These are phyloP conservation scores for Fusarium austroafricanum DNA, from an alignment of 2,329 filamentous ascomycete species.

Conservation along the genomic window DNA sequence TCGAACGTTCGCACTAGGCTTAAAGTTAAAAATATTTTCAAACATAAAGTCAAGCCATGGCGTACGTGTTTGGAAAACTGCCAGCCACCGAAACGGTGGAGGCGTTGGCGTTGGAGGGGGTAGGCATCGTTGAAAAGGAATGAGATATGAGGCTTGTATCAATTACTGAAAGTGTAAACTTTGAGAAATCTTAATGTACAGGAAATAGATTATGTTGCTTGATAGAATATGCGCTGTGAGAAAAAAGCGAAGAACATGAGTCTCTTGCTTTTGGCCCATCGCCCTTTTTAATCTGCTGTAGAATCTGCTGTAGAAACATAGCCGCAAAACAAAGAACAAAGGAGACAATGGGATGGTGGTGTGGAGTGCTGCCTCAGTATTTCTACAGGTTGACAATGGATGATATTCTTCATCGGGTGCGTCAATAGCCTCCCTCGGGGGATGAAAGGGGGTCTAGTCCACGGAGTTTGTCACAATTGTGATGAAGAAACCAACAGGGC, in stretches of 20 bases:
- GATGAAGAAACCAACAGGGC: not conserved
- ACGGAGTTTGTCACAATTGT: not conserved
- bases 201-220: not conserved
- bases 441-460: not conserved
- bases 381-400: not conserved
- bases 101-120: not conserved
- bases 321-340: not conserved
- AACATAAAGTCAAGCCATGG: not conserved
- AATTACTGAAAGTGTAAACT: not conserved
- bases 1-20: not conserved
- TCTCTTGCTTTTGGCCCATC: not conserved
- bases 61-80: not conserved
- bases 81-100: conserved; percentile 3
- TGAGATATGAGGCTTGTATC: not conserved
- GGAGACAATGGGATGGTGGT: not conserved
- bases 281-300: not conserved
- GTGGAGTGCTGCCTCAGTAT: conserved; percentile 2
- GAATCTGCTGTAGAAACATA: not conserved
- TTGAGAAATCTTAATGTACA: not conserved
- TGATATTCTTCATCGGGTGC: too few species aligned
- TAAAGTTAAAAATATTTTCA: not conserved
- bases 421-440: too few species aligned
- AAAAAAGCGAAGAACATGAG: not conserved
- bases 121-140: not conserved
- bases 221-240: not conserved